phyloP scores from a whole-genome alignment of 345 rosid genomes.

The Pseudoturritis turrita region DNA sequence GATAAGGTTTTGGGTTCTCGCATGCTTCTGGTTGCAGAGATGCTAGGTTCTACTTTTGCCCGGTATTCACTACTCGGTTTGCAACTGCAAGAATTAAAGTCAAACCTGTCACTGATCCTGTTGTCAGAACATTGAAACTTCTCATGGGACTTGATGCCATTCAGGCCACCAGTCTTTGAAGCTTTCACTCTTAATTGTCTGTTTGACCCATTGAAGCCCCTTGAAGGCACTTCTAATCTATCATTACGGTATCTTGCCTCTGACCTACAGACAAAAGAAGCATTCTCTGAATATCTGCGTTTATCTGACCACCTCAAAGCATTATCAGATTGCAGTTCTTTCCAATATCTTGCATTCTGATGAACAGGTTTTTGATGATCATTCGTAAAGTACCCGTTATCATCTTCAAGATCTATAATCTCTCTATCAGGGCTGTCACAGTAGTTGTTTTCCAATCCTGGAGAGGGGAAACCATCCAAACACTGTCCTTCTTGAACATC shows the following conservation, averaged over 20 bases:
- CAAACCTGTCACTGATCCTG: conserved; percentile 54
- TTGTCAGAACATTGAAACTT: conserved; percentile 47
- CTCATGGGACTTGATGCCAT: conserved; percentile 49
- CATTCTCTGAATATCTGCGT: conserved; percentile 46
- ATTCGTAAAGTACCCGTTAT: conserved; percentile 39
- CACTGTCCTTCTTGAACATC: conserved; percentile 40
- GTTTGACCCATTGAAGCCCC: conserved; percentile 47
- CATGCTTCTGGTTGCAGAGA: conserved; percentile 44
- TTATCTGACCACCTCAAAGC: conserved; percentile 64
- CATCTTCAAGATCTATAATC: conserved; percentile 42
- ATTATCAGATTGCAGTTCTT: conserved; percentile 53
- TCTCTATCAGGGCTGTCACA: conserved; percentile 35
- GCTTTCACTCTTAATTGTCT: conserved; percentile 48
- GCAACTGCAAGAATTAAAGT: conserved; percentile 61
- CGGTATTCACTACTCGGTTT: conserved; percentile 51
- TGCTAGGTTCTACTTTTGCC: conserved; percentile 51
- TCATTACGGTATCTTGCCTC: conserved; percentile 58
- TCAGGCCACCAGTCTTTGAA: conserved; percentile 47
- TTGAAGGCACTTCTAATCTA: conserved; percentile 51
- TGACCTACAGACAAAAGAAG: conserved; percentile 41
- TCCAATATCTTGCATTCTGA: conserved; percentile 51
- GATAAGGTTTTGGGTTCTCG: conserved; percentile 47
- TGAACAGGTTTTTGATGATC: conserved; percentile 56
- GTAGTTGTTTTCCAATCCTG: conserved; percentile 38
- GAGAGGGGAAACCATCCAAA: conserved; percentile 29